Conservation (phyloP, 805 yeast genomes). For the Wickerhamia fluorescens region DNA sequence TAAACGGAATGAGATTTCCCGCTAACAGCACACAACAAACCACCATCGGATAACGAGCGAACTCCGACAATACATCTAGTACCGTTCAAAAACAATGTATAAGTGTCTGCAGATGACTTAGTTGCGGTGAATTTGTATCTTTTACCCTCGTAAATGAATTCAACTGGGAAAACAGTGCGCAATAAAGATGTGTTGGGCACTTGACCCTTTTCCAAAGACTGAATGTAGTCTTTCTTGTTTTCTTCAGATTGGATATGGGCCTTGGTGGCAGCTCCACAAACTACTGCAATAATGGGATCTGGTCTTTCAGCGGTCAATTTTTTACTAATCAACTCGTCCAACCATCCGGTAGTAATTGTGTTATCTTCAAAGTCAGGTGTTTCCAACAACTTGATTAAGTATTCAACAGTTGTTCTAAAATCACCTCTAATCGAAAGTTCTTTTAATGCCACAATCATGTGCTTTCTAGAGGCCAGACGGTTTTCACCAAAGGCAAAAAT, state of each 20-base stretch:
- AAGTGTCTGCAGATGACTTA: conserved; percentile 76
- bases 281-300: conserved; percentile 80
- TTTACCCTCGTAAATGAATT: conserved; percentile 90
- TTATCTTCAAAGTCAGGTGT: conserved; percentile 95
- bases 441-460: conserved; percentile 97
- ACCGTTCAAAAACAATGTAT: conserved; percentile 89
- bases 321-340: conserved; percentile 90
- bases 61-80: conserved; percentile 84
- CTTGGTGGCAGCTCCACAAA: conserved; percentile 97
- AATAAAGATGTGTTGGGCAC: conserved; percentile 77
- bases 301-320: conserved; percentile 97
- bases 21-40: conserved; percentile 76
- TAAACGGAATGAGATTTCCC: conserved; percentile 94
- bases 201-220: conserved; percentile 90
- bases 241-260: conserved; percentile 77
- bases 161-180: conserved; percentile 86
- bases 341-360: conserved; percentile 98
- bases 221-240: conserved; percentile 59
- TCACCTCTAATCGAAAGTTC: conserved; percentile 97
- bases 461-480: conserved; percentile 95
- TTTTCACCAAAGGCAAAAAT: conserved; percentile 98
- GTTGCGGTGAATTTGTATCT: conserved; percentile 95
- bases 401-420: conserved; percentile 96
- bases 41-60: conserved; percentile 89
- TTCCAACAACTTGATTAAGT: conserved; percentile 87